Percentiles rank a stretch among this genome's conserved stretches.
Conservation (phyloP, 768 basidiomycete genomes). For the Suillus decipiens region DNA sequence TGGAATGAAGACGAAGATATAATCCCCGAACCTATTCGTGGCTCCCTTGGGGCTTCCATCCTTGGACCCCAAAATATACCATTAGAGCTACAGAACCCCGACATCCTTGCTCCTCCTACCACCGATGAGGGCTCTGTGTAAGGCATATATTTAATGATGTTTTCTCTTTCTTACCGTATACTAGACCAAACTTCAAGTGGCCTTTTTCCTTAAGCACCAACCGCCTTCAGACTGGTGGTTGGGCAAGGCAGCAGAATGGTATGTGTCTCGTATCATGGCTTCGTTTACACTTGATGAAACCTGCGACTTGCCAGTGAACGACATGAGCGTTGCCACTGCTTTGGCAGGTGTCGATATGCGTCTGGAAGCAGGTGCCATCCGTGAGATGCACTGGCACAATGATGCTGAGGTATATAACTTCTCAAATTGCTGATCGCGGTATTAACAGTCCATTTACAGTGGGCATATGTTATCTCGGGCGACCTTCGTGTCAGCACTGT, state of each 20-base stretch:
- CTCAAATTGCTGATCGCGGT: background rate
- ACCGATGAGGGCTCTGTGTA: slow-evolving; percentile 59
- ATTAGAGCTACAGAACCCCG: slow-evolving; percentile 57
- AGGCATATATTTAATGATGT: slow-evolving; percentile 13
- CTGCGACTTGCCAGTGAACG: slow-evolving; percentile 29
- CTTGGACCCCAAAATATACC: slow-evolving; percentile 60
- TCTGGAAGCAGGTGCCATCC: slow-evolving; percentile 42
- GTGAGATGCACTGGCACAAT: slow-evolving; percentile 48
- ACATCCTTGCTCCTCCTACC: slow-evolving; percentile 58
- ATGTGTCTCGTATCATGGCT: slow-evolving; percentile 14
- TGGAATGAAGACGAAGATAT: slow-evolving; percentile 35
- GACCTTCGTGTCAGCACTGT: slow-evolving; percentile 50
- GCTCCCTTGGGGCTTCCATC: slow-evolving; percentile 44
- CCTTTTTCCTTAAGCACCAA: slow-evolving; percentile 62
- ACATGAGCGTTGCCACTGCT: slow-evolving; percentile 41
- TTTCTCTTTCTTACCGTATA: background rate
- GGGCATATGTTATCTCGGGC: slow-evolving; percentile 57
- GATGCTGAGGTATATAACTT: slow-evolving; percentile 30
- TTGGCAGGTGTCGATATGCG: slow-evolving; percentile 46
- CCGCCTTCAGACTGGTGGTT: slow-evolving; percentile 62
- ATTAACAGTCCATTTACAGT: slow-evolving; percentile 29
- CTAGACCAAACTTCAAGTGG: slow-evolving; percentile 60
- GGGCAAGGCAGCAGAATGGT: slow-evolving; percentile 66
- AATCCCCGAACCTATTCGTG: slow-evolving; percentile 47
- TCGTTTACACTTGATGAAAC: slow-evolving; percentile 22